Evolutionary conservation across 305 asterid genomes (phyloP).

Genomic region (Fraxinus sp.): DNA sequence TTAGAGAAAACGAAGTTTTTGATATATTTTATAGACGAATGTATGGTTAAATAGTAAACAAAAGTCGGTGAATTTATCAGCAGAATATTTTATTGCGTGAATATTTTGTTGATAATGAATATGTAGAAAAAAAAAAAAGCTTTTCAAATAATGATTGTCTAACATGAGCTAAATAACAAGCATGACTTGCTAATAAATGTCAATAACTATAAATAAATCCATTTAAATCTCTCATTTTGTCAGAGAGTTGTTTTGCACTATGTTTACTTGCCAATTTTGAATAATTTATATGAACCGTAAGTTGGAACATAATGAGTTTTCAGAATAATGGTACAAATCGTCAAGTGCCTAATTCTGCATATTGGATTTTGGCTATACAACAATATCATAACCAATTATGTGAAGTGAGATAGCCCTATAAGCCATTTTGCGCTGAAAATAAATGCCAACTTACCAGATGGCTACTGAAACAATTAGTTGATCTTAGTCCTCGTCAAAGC

Average conservation of each 20-base stretch:
- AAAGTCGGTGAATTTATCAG: no score
- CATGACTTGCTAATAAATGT: neutral
- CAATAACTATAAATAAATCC: neutral
- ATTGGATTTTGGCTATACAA: neutral
- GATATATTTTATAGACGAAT: no score
- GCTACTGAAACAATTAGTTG: conserved; percentile 13
- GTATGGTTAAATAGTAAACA: neutral
- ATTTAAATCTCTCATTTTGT: neutral
- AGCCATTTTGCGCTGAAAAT: neutral
- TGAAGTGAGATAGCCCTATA: neutral
- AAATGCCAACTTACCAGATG: conserved; percentile 1
- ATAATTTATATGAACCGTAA: neutral
- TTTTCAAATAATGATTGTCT: neutral
- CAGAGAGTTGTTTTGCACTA: neutral
- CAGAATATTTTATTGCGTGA: no score
- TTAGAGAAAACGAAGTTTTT: neutral
- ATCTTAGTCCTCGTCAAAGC: conserved; percentile 54
- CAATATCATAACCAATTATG: neutral
- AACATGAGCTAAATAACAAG: neutral
- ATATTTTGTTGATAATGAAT: no score
- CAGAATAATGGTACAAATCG: neutral
- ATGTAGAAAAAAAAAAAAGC: no score
- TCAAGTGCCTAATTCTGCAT: neutral
- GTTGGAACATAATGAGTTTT: neutral
- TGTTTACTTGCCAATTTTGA: neutral